Percentiles rank a stretch among this genome's conserved stretches.
phyloP scores from a whole-genome alignment of 768 basidiomycete species.

The Asterophora parasitica region DNA sequence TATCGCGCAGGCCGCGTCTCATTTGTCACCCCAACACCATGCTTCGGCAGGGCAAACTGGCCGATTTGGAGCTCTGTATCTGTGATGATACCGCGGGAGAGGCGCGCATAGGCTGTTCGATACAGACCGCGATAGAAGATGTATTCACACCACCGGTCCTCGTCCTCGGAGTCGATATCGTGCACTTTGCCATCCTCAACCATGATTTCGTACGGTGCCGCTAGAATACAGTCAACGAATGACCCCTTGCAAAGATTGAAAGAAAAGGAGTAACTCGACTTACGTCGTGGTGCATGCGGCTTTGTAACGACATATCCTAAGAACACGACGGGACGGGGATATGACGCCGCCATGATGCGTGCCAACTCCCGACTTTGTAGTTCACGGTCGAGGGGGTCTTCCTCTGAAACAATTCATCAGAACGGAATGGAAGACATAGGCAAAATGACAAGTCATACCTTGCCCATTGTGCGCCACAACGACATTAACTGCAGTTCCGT shows the following conservation, averaged over 20 bases:
- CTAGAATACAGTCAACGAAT: constrained; percentile 30
- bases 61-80: constrained; percentile 90
- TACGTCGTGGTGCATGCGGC: constrained; percentile 60
- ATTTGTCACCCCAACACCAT: constrained; percentile 49
- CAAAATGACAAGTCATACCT: constrained; percentile 35
- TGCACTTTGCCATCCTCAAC: constrained; percentile 74
- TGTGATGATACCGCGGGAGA: constrained; percentile 80
- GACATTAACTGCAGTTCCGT: constrained; percentile 73
- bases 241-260: constrained; percentile 9
- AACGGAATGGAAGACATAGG: background rate
- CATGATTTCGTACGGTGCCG: constrained; percentile 72
- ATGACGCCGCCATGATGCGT: constrained; percentile 65
- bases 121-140: constrained; percentile 80
- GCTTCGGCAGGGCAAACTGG: constrained; percentile 71
- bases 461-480: constrained; percentile 93
- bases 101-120: constrained; percentile 74
- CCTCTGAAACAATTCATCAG: constrained; percentile 45
- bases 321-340: constrained; percentile 73
- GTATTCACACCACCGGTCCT: constrained; percentile 86
- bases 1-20: constrained; percentile 62
- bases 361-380: constrained; percentile 79
- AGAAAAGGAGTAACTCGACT: constrained; percentile 21
- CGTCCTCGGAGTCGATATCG: constrained; percentile 73
- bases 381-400: constrained; percentile 84
- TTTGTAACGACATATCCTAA: constrained; percentile 77